A percentile compares a stretch with the other conserved stretches of the same genome.
Evolutionary conservation across 2,329 filamentous ascomycete genomes (phyloP).

Genomic region (Calonectria fujianensis): DNA sequence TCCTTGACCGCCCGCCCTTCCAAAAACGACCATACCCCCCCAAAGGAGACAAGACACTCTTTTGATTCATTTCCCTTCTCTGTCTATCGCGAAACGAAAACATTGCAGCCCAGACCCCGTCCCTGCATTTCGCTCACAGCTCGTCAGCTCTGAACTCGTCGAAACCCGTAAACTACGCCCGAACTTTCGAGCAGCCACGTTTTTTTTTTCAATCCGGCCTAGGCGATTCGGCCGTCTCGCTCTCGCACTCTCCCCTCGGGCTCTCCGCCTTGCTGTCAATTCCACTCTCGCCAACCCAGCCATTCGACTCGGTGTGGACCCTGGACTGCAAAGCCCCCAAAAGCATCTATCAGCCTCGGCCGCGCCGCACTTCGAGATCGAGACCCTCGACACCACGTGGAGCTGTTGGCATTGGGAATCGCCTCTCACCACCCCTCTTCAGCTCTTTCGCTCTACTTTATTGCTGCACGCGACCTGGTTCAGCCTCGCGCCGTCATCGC

Average conservation of each 20-base stretch:
- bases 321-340: conserved; percentile 37
- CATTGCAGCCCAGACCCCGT: conserved; percentile 17
- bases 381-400: conserved; percentile 51
- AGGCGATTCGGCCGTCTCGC: conserved; percentile 21
- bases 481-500: conserved; percentile 38
- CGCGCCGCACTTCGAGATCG: conserved; percentile 46
- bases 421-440: conserved; percentile 36
- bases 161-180: neutral
- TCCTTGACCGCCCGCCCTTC: conserved; percentile 40
- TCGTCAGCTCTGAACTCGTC: conserved; percentile 22
- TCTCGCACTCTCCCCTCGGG: conserved; percentile 34
- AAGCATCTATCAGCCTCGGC: conserved; percentile 37
- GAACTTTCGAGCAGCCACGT: conserved; percentile 27
- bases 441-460: conserved; percentile 40
- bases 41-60: conserved; percentile 30
- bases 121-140: conserved; percentile 24
- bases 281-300: conserved; percentile 43
- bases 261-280: conserved; percentile 43
- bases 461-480: conserved; percentile 40
- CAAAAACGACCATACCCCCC: conserved; percentile 38
- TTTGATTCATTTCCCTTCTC: conserved; percentile 37
- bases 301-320: conserved; percentile 47
- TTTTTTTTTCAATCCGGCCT: conserved; percentile 42
- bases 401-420: conserved; percentile 49
- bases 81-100: conserved; percentile 17